Conservation (phyloP, 108 stramenopile species). For the Fragilariopsis cylindrus region DNA sequence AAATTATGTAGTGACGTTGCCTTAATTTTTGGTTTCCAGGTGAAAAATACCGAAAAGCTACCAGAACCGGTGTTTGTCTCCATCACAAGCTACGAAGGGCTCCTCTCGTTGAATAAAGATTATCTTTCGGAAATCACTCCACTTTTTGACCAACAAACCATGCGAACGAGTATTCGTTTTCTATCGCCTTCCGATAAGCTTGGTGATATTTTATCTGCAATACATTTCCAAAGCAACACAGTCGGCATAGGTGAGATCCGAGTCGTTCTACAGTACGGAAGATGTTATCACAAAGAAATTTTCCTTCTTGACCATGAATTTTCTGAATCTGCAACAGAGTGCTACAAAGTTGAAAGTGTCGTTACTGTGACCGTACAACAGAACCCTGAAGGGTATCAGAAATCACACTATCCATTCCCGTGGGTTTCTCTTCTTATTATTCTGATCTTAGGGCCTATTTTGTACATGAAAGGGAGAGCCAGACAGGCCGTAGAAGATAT, state of each 20-base stretch:
- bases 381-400: not conserved
- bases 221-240: constrained; percentile 34
- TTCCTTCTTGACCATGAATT: constrained; percentile 11
- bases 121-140: not conserved
- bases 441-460: constrained; percentile 1
- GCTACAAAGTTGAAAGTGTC: constrained; percentile 4
- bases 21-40: constrained; percentile 9
- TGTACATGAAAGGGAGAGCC: constrained; percentile 1
- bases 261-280: constrained; percentile 18
- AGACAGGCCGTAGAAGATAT: not conserved
- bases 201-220: constrained; percentile 7
- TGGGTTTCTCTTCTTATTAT: constrained; percentile 33
- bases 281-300: constrained; percentile 13
- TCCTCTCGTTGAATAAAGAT: constrained; percentile 23
- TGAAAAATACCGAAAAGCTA: constrained; percentile 12
- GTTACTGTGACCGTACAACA: constrained; percentile 22
- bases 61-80: constrained; percentile 11
- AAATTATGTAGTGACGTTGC: constrained; percentile 2
- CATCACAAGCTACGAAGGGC: constrained; percentile 9
- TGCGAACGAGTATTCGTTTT: constrained; percentile 27
- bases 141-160: constrained; percentile 20
- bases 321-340: constrained; percentile 11
- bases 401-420: constrained; percentile 25
- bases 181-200: constrained; percentile 15
- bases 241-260: constrained; percentile 18